A percentile compares a stretch with the other conserved stretches of the same genome.
Conservation (phyloP, 2,329 filamentous ascomycete species). For the Corniculantispora saksenae region DNA sequence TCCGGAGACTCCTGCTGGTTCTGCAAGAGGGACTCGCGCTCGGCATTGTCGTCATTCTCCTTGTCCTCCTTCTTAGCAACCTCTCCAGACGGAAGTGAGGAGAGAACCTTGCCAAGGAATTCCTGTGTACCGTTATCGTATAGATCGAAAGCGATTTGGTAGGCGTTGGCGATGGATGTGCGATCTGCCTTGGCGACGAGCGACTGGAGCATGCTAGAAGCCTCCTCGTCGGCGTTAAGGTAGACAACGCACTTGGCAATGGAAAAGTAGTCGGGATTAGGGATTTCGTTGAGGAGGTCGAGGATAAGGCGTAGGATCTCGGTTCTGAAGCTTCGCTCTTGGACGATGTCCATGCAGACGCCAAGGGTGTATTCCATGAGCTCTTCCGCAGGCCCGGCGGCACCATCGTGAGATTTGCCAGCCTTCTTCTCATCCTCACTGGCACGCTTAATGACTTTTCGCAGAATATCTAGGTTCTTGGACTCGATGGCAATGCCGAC, state of each 20-base stretch:
- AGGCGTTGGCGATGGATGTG: conserved; percentile 80
- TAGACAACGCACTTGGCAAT: conserved; percentile 98
- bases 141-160: conserved; percentile 96
- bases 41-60: conserved; percentile 46
- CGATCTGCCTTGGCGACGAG: conserved; percentile 79
- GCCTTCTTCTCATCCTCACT: conserved; percentile 78
- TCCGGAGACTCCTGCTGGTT: conserved; percentile 59
- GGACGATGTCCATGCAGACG: conserved; percentile 97
- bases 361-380: conserved; percentile 94
- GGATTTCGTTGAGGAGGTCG: conserved; percentile 91
- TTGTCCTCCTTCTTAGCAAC: conserved; percentile 42
- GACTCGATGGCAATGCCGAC: conserved; percentile 96
- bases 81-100: conserved; percentile 67
- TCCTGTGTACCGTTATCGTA: conserved; percentile 99
- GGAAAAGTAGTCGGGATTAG: conserved; percentile 92
- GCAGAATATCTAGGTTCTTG: conserved; percentile 84
- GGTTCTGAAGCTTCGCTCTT: conserved; percentile 81
- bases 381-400: conserved; percentile 73
- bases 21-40: conserved; percentile 51
- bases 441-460: conserved; percentile 84
- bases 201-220: conserved; percentile 79
- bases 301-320: conserved; percentile 89
- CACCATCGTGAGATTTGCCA: conserved; percentile 49
- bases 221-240: conserved; percentile 87
- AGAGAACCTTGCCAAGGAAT: conserved; percentile 86